These are phyloP conservation scores for Bertia moriformis DNA, from an alignment of 2,329 filamentous ascomycete genomes.

Conservation along the genomic window DNA sequence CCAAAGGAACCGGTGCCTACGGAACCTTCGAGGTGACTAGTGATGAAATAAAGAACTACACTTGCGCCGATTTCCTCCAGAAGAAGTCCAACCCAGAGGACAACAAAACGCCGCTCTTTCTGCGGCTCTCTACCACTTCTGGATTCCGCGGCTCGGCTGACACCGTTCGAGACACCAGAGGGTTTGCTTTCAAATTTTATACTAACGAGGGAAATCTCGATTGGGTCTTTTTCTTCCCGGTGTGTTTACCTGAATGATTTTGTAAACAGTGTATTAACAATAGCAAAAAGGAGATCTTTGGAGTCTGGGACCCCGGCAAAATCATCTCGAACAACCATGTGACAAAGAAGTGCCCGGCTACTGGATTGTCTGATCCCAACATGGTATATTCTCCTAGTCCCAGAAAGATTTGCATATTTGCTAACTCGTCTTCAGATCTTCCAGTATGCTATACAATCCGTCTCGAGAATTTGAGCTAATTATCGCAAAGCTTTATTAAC, in stretches of 20 bases:
- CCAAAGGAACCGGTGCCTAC: slow-evolving; percentile 20
- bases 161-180: neutral
- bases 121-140: neutral
- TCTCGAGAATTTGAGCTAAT: slow-evolving; percentile 14
- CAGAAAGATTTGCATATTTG: neutral
- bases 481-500: slow-evolving; percentile 11
- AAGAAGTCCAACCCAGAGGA: slow-evolving; percentile 29
- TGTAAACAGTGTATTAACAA: neutral
- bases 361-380: slow-evolving; percentile 15
- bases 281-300: slow-evolving; percentile 20
- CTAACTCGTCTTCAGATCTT: neutral
- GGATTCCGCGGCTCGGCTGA: neutral
- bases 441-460: slow-evolving; percentile 3
- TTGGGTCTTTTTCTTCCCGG: neutral
- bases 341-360: slow-evolving; percentile 11
- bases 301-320: slow-evolving; percentile 24
- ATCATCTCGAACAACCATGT: slow-evolving; percentile 21
- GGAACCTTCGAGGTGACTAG: slow-evolving; percentile 45
- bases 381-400: slow-evolving; percentile 15
- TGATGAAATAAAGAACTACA: slow-evolving; percentile 40
- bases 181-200: neutral
- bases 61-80: slow-evolving; percentile 37
- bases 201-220: neutral
- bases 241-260: neutral
- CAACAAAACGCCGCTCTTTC: slow-evolving; percentile 25